Conservation (phyloP, 192 early-diverging fungal genomes). For the Rhizophlyctis rosea region DNA sequence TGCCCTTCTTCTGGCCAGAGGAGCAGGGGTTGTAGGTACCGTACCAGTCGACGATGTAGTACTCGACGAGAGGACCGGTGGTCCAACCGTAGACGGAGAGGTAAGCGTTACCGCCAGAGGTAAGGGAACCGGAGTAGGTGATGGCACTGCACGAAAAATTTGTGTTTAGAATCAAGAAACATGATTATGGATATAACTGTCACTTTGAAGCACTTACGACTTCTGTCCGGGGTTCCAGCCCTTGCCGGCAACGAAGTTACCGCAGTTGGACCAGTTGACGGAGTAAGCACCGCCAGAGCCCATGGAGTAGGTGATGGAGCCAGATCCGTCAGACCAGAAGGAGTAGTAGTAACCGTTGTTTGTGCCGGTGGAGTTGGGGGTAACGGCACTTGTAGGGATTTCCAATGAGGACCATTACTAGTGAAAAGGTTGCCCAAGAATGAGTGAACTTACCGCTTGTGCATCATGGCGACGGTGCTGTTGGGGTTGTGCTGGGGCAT, state of each 20-base stretch:
- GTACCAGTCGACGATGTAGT: slow-evolving; percentile 20
- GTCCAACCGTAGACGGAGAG: slow-evolving; percentile 24
- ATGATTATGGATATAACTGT: too few relatives aligned
- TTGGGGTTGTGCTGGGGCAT: too few relatives aligned
- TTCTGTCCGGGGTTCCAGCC: slow-evolving; percentile 16
- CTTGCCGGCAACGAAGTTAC: slow-evolving; percentile 19
- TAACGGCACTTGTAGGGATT: too few relatives aligned
- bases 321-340: slow-evolving; percentile 18
- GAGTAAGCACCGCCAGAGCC: slow-evolving; percentile 21
- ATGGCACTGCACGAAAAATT: background rate
- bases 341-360: slow-evolving; percentile 27
- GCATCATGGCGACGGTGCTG: too few relatives aligned
- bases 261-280: slow-evolving; percentile 18
- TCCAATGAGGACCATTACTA: too few relatives aligned
- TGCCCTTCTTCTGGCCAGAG: background rate
- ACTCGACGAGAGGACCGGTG: slow-evolving; percentile 18
- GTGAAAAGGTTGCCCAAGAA: too few relatives aligned
- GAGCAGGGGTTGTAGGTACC: slow-evolving; percentile 15
- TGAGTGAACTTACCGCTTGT: too few relatives aligned
- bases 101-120: slow-evolving; percentile 11
- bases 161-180: background rate
- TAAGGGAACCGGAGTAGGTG: slow-evolving; percentile 19
- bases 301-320: slow-evolving; percentile 17
- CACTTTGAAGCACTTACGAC: slow-evolving; percentile 1
- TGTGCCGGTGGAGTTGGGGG: too few relatives aligned